A percentile compares a stretch with the other conserved stretches of the same genome.
Evolutionary conservation across 2,329 filamentous ascomycete species (phyloP).

Genomic region (Mycosphaerelloides madeirae): DNA sequence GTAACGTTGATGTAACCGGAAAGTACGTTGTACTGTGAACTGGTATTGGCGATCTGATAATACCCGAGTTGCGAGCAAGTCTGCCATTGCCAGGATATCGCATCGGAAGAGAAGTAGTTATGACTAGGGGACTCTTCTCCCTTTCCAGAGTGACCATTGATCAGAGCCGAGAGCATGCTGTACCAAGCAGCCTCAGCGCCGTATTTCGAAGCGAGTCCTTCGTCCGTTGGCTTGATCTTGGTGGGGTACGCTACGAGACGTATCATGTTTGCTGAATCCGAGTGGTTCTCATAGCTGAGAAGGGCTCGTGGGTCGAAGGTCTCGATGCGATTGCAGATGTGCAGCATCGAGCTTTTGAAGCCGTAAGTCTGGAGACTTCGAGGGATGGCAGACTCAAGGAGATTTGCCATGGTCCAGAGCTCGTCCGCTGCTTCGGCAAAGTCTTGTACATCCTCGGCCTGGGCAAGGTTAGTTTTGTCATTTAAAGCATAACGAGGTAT

Average conservation of each 20-base stretch:
- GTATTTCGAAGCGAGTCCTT: neutral
- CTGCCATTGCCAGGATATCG: neutral
- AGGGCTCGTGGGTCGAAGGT: conserved; percentile 10
- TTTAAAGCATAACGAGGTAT: conserved; percentile 7
- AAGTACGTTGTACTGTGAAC: neutral
- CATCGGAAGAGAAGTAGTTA: neutral
- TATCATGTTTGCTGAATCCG: conserved; percentile 10
- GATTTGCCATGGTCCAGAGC: conserved; percentile 1
- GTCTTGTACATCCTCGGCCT: conserved; percentile 6
- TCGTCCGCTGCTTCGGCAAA: conserved; percentile 9
- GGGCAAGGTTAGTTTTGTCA: conserved; percentile 6
- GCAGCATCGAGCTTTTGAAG: conserved; percentile 13
- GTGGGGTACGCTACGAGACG: conserved; percentile 14
- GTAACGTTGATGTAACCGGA: neutral
- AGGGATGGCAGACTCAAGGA: conserved; percentile 9
- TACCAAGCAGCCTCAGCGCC: neutral
- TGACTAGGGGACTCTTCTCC: too few species aligned
- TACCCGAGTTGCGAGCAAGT: neutral
- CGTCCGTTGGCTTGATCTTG: neutral
- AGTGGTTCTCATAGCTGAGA: conserved; percentile 1
- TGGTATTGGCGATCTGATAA: neutral
- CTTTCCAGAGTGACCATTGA: neutral
- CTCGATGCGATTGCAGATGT: conserved; percentile 21
- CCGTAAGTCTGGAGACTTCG: conserved; percentile 17
- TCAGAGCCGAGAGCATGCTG: neutral